phyloP scores from a whole-genome alignment of 331 rosid species.

The Acacia concinna region DNA sequence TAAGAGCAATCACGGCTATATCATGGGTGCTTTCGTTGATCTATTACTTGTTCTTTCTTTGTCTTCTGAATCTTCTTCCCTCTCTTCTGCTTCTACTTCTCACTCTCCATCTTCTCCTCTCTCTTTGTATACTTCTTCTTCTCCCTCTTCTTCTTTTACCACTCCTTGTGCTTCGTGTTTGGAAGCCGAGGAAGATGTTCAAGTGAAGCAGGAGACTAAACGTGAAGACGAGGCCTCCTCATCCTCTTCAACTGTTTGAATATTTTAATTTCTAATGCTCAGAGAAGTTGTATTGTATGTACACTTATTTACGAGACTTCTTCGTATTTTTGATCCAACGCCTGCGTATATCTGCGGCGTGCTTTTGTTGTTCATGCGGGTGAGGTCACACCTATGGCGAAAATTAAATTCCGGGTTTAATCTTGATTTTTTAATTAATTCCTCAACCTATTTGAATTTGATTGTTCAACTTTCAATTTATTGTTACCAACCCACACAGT shows the following conservation, averaged over 20 bases:
- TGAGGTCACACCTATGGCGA: neutral
- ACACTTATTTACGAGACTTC: neutral
- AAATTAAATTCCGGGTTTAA: neutral
- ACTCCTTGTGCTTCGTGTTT: slow-evolving; percentile 41
- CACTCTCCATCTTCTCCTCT: slow-evolving; percentile 27
- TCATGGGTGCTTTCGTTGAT: slow-evolving; percentile 81
- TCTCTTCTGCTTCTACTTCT: slow-evolving; percentile 11
- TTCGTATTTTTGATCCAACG: neutral
- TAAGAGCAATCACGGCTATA: slow-evolving; percentile 47
- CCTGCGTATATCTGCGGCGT: neutral
- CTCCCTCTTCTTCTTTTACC: slow-evolving; percentile 36
- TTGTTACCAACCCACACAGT: neutral
- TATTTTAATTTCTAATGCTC: neutral
- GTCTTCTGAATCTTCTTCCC: neutral
- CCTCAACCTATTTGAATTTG: neutral
- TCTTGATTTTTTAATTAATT: neutral
- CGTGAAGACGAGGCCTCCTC: slow-evolving; percentile 35
- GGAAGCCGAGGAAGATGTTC: slow-evolving; percentile 34
- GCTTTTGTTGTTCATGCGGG: slow-evolving; percentile 3
- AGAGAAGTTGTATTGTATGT: slow-evolving; percentile 28
- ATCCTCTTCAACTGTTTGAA: slow-evolving; percentile 34
- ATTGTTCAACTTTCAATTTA: neutral
- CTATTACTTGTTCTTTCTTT: slow-evolving; percentile 51
- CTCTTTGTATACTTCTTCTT: slow-evolving; percentile 35
- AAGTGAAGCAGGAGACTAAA: slow-evolving; percentile 32